Conservation (phyloP, 2,329 filamentous ascomycete genomes). For the Beauveria bassiana region DNA sequence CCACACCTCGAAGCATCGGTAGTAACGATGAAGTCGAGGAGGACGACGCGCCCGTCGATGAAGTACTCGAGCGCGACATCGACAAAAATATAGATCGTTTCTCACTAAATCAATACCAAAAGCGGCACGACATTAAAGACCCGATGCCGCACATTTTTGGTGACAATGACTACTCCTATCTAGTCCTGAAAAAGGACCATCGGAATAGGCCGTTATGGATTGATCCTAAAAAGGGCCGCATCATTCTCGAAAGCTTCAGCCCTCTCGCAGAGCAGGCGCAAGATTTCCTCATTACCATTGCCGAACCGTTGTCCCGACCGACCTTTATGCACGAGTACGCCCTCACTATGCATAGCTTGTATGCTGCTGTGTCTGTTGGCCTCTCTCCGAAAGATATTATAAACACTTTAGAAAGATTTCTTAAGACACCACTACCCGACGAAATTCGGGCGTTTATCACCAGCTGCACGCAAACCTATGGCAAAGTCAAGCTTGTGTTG, state of each 20-base stretch:
- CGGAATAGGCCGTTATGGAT: conserved; percentile 81
- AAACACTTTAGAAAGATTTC: conserved; percentile 75
- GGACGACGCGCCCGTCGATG: conserved; percentile 43
- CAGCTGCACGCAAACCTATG: conserved; percentile 80
- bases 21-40: conserved; percentile 44
- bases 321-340: conserved; percentile 81
- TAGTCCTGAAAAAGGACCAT: conserved; percentile 77
- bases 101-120: conserved; percentile 44
- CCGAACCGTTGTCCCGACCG: conserved; percentile 78
- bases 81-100: conserved; percentile 54
- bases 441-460: conserved; percentile 70
- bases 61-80: conserved; percentile 45
- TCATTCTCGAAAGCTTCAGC: conserved; percentile 87
- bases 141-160: conserved; percentile 40
- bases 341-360: conserved; percentile 78
- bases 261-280: conserved; percentile 72
- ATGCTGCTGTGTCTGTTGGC: conserved; percentile 90
- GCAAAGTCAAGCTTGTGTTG: conserved; percentile 89
- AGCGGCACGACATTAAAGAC: conserved; percentile 35
- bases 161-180: conserved; percentile 64
- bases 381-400: conserved; percentile 85
- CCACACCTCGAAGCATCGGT: conserved; percentile 50
- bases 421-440: conserved; percentile 81
- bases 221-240: conserved; percentile 68
- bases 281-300: conserved; percentile 85